Evolutionary conservation across 164 flowering plant species (phyloP), one percentile per base, ranked within the genome.

Genomic region (Tetracentron sinense): DNA sequence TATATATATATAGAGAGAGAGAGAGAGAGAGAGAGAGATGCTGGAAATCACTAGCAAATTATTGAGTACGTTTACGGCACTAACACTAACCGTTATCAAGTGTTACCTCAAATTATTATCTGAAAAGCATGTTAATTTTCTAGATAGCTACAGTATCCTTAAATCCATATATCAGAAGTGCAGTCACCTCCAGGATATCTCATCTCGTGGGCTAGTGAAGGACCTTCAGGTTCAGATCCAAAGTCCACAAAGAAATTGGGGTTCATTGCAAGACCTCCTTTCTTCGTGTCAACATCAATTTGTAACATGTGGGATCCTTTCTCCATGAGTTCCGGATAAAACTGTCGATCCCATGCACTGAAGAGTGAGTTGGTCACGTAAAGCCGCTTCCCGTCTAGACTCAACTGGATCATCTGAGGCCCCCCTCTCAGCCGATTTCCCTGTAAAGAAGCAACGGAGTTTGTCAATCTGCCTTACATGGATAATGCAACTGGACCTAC

Each of bases 141-240:
- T n/a, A n/a, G n/a, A n/a, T n/a, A n/a, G n/a, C n/a, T n/a, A 30
- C 3, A 12, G 15, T 1, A 28, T 26, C 54, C 52, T 78, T 57
- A 94, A 42, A 88, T 59, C 99, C 99, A 94, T 30, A 94, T 94
- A 65, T 94, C 97, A 0, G 99, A 94, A 63, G 99, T 94, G 87
- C 99, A 94, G 66, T 94, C 99, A 42, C 99, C 97, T 28, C 97
- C 99, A 7, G 97, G 99, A 75, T 94, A 91, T 67, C 99, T 83
- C 97, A 91, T 94, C 68, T 94, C 97, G 70, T 94, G 96, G 5
- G 97, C 97, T 25, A 94, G 72, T n/a, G 92, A 81, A 68, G 99
- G 97, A 28, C 99, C 99, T 42, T 92, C 87, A 8, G 97, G 97
- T 67, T 92, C 97, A 54, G 81, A 59, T n/a, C 79, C 90, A 49